Percentiles rank a stretch among this genome's conserved stretches.
These are phyloP conservation scores for Pythium plurisporium DNA, from an alignment of 352 stramenopile species.

Conservation along the genomic window DNA sequence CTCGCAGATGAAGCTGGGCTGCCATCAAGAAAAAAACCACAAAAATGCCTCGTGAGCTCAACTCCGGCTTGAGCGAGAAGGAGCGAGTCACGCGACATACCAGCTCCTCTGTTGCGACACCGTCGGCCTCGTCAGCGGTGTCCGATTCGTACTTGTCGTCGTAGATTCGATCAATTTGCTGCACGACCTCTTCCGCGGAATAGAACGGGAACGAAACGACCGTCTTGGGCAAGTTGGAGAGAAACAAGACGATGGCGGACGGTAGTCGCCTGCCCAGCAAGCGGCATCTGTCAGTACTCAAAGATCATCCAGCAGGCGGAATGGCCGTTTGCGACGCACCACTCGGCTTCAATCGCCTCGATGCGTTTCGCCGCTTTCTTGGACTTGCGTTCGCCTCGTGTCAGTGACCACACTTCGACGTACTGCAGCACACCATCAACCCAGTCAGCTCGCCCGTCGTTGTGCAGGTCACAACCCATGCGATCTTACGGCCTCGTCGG, in stretches of 20 bases:
- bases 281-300: too few relatives aligned
- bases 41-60: background rate
- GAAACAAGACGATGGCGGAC: slow-evolving; percentile 41
- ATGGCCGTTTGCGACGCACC: slow-evolving; percentile 30
- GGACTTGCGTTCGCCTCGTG: slow-evolving; percentile 35
- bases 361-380: slow-evolving; percentile 42
- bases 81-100: slow-evolving; percentile 8
- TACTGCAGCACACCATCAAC: slow-evolving; percentile 32
- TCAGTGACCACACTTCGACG: slow-evolving; percentile 57
- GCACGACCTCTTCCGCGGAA: slow-evolving; percentile 38
- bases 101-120: slow-evolving; percentile 53
- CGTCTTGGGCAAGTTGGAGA: slow-evolving; percentile 69
- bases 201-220: slow-evolving; percentile 72
- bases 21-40: background rate
- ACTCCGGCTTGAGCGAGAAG: background rate
- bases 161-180: slow-evolving; percentile 69
- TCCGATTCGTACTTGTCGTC: slow-evolving; percentile 72
- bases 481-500: slow-evolving; percentile 23
- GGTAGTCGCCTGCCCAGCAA: slow-evolving; percentile 39
- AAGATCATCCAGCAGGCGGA: too few relatives aligned
- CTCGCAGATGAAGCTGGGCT: slow-evolving; percentile 65
- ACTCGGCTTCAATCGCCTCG: slow-evolving; percentile 45
- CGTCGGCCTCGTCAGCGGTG: slow-evolving; percentile 49
- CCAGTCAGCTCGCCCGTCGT: background rate
- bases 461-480: background rate